Evolutionary conservation across 371 early-diverging fungal species (phyloP), one percentile per base, ranked within the genome.

Genomic region (Chytridium lagenaria): DNA sequence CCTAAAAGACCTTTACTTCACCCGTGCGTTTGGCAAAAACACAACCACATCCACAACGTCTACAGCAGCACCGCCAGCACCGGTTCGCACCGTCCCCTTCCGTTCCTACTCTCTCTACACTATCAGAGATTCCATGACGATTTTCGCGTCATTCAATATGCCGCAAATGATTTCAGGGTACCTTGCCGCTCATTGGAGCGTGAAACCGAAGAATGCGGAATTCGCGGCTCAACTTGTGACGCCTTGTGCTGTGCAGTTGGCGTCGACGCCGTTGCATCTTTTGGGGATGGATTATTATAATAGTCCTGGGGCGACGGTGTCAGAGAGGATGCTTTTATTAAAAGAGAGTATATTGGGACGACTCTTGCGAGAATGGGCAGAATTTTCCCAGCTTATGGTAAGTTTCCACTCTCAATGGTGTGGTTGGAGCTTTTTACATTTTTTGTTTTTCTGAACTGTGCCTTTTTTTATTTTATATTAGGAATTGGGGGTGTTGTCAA

Each of bases 101-200:
- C 55, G 81, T 16, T 80, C 85, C 19, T 90, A 88, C 71, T 70
- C 82, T 1, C 73, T 87, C 5, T 92, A 89, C 76, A 86, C 86
- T 1, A 64, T 83, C 22, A 78, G 92, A 33, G 92, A 92, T 73
- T 78, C 87, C 2, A 50, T 90, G 33, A 90, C 92, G 0, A 84
- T 92, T 49, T 86, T 83, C 22, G 90, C 91, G 2, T 86, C 87
- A 40, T 92, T 92, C 80, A 91, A 84, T 76, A 84, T 90, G 16
- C 91, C 92, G 10, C 67, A 77, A 22, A 38, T 78, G 16, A 31
- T 78, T 40, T 28, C 71, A 19, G 63, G 12, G 1, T 22, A n/a
- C 19, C 55, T 77, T 19, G 30, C 40, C 67, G n/a, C 22, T n/a
- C 16, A n/a, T 7, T 40, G 59, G n/a, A 50, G 70, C 1, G 57